These are phyloP conservation scores for Geoglossum cookeanum DNA, from an alignment of 2,329 filamentous ascomycete genomes.

Conservation along the genomic window DNA sequence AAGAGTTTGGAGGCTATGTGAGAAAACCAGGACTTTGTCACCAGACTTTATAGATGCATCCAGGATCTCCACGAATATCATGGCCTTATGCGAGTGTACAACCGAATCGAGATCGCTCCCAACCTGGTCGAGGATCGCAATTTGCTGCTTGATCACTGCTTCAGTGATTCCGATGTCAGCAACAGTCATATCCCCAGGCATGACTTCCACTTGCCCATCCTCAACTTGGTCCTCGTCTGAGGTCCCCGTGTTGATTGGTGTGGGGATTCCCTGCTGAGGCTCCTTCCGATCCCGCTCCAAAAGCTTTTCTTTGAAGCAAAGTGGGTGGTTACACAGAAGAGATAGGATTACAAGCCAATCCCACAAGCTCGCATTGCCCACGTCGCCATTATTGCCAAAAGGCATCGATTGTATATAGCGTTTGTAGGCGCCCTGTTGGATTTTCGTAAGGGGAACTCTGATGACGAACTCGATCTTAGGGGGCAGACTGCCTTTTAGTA, in stretches of 20 bases:
- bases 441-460: conserved; percentile 44
- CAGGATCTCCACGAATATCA: conserved; percentile 49
- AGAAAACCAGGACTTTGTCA: conserved; percentile 71
- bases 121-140: conserved; percentile 16
- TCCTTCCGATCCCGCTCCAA: conserved; percentile 12
- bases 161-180: conserved; percentile 14
- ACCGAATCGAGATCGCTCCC: conserved; percentile 23
- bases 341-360: conserved; percentile 33
- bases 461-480: conserved; percentile 69
- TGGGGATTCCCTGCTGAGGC: conserved; percentile 8
- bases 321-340: conserved; percentile 40
- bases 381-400: conserved; percentile 13
- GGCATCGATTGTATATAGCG: conserved; percentile 27
- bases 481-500: conserved; percentile 47
- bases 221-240: conserved; percentile 11
- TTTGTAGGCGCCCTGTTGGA: conserved; percentile 47
- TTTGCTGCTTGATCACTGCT: conserved; percentile 10
- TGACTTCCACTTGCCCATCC: conserved; percentile 1
- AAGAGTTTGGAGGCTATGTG: conserved; percentile 49
- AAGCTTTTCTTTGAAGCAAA: conserved; percentile 31
- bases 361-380: conserved; percentile 28
- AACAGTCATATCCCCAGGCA: conserved; percentile 19
- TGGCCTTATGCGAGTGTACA: conserved; percentile 46
- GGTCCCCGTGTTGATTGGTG: conserved; percentile 8
- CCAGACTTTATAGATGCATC: conserved; percentile 37